Conservation (phyloP, 139 green algal genomes). For the Micromonas pusilla region DNA sequence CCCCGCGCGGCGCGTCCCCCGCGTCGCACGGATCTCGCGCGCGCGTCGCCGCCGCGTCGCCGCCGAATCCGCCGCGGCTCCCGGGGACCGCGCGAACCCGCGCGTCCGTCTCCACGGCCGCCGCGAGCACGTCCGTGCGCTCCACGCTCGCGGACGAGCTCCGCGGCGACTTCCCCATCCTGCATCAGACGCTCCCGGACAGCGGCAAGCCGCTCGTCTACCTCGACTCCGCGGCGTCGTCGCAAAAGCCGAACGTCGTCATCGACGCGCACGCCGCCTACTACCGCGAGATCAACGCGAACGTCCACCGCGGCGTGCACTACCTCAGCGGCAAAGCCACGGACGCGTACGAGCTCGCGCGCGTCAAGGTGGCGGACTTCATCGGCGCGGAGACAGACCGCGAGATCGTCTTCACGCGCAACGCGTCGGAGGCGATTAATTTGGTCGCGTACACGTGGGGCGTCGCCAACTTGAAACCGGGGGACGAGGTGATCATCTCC, state of each 20-base stretch:
- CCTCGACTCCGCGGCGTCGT: constrained; percentile 94
- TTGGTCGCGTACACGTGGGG: constrained; percentile 93
- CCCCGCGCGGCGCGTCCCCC: background rate
- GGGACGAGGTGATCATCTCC: constrained; percentile 80
- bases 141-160: background rate
- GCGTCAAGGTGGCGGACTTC: constrained; percentile 82
- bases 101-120: too few relatives aligned
- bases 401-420: constrained; percentile 92
- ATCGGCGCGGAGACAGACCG: constrained; percentile 59
- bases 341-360: constrained; percentile 77
- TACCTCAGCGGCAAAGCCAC: constrained; percentile 61
- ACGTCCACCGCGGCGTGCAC: constrained; percentile 87
- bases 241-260: constrained; percentile 76
- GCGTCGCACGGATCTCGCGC: background rate
- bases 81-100: too few relatives aligned
- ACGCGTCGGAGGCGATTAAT: constrained; percentile 95
- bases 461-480: constrained; percentile 60
- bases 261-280: constrained; percentile 53
- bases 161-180: constrained; percentile 40
- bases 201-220: constrained; percentile 84
- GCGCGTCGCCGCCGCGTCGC: too few relatives aligned
- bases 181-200: constrained; percentile 63
- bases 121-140: background rate
- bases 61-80: too few relatives aligned
- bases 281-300: constrained; percentile 86